Conservation (phyloP, 2,329 filamentous ascomycete species). For the Venturia oleaginea region DNA sequence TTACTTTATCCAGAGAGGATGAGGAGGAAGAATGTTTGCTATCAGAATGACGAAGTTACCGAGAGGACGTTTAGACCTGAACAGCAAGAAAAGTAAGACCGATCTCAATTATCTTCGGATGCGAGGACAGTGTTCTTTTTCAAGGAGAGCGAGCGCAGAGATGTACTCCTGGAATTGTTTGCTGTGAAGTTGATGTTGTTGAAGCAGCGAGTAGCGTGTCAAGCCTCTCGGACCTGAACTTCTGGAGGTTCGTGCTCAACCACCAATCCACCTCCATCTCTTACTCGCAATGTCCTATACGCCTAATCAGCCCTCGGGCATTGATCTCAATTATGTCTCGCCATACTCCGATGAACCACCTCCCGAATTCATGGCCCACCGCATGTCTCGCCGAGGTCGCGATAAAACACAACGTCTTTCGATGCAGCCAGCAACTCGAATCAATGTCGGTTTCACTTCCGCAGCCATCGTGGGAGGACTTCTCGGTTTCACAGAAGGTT, state of each 20-base stretch:
- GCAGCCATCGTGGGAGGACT: conserved; percentile 60
- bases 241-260: not conserved
- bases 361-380: conserved; percentile 5
- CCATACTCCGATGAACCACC: not conserved
- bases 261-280: not conserved
- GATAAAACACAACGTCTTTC: conserved; percentile 39
- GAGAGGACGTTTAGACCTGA: not conserved
- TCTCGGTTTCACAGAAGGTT: conserved; percentile 64
- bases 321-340: conserved; percentile 3
- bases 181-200: not conserved
- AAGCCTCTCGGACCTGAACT: no score
- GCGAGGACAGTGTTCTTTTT: no score
- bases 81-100: not conserved
- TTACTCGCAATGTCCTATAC: not conserved
- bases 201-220: not conserved
- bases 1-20: not conserved
- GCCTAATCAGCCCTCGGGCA: not conserved
- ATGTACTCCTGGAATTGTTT: not conserved
- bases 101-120: not conserved
- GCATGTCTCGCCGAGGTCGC: conserved; percentile 4
- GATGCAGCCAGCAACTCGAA: conserved; percentile 54
- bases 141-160: not conserved
- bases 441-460: conserved; percentile 54
- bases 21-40: not conserved
- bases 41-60: not conserved